These are phyloP conservation scores for Sungouiozyma intestinalis DNA, from an alignment of 805 yeast species.

Conservation along the genomic window DNA sequence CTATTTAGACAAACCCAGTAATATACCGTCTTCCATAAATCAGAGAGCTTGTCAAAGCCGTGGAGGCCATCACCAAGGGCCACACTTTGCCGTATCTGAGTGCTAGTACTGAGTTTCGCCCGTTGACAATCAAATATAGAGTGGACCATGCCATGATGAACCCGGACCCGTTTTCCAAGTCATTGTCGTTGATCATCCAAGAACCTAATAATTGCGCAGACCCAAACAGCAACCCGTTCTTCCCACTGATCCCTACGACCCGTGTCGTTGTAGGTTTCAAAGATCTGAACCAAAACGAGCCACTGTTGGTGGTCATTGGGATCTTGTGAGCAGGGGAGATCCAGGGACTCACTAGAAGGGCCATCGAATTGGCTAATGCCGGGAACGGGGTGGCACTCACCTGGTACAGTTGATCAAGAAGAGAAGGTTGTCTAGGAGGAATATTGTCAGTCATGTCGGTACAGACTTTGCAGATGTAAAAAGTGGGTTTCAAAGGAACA, in stretches of 20 bases:
- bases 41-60: constrained; percentile 52
- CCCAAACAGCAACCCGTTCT: constrained; percentile 45
- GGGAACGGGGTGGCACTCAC: constrained; percentile 38
- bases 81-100: constrained; percentile 47
- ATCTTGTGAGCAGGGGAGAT: constrained; percentile 24
- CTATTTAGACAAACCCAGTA: constrained; percentile 26
- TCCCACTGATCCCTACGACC: constrained; percentile 27
- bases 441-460: neutral
- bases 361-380: constrained; percentile 33
- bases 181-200: constrained; percentile 69
- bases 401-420: constrained; percentile 16
- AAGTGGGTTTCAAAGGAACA: neutral
- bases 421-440: neutral
- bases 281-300: neutral
- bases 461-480: neutral
- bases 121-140: constrained; percentile 62
- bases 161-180: constrained; percentile 69
- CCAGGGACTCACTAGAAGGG: constrained; percentile 31
- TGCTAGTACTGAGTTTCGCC: constrained; percentile 43
- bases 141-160: constrained; percentile 74
- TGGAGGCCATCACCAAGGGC: constrained; percentile 48
- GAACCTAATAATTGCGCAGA: constrained; percentile 56
- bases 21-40: constrained; percentile 65
- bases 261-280: neutral
- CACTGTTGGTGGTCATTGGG: neutral